phyloP scores from a whole-genome alignment of 441 rosid genomes.

The Pelargonium myrrhifolium region DNA sequence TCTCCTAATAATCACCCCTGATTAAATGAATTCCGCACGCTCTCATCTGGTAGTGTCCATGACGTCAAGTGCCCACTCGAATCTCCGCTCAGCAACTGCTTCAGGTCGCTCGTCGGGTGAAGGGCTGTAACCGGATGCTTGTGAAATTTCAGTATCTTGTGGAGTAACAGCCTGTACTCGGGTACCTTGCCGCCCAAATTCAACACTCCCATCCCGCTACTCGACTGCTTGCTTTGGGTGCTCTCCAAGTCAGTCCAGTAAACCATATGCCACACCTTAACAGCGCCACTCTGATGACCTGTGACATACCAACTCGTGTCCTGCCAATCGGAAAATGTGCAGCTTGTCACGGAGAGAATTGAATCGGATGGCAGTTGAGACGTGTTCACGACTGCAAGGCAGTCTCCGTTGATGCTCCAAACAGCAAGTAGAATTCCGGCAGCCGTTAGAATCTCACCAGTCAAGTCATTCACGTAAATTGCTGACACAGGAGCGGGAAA shows the following conservation, averaged over 20 bases:
- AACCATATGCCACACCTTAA: slow-evolving; percentile 95
- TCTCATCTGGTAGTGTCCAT: slow-evolving; percentile 84
- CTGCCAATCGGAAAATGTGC: slow-evolving; percentile 87
- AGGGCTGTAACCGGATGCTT: slow-evolving; percentile 89
- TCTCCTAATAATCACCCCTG: slow-evolving; percentile 29
- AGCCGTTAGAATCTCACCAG: slow-evolving; percentile 91
- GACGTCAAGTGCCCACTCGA: slow-evolving; percentile 76
- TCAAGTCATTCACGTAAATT: slow-evolving; percentile 81
- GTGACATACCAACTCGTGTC: slow-evolving; percentile 93
- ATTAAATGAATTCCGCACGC: slow-evolving; percentile 50
- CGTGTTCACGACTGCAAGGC: slow-evolving; percentile 85
- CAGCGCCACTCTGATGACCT: slow-evolving; percentile 98
- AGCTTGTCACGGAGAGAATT: slow-evolving; percentile 75
- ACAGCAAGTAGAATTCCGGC: slow-evolving; percentile 94
- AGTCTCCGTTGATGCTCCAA: slow-evolving; percentile 98
- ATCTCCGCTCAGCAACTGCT: slow-evolving; percentile 95
- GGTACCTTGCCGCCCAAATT: slow-evolving; percentile 58
- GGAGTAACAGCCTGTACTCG: slow-evolving; percentile 81
- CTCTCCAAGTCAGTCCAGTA: slow-evolving; percentile 58
- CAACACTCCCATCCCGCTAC: slow-evolving; percentile 46
- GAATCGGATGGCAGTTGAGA: slow-evolving; percentile 98
- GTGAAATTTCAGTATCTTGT: slow-evolving; percentile 79
- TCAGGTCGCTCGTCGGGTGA: slow-evolving; percentile 64
- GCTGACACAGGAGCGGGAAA: slow-evolving; percentile 50
- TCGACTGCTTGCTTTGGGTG: slow-evolving; percentile 36